These are phyloP conservation scores for Nothophytophthora sp. DNA, from an alignment of 352 stramenopile genomes.

Conservation along the genomic window DNA sequence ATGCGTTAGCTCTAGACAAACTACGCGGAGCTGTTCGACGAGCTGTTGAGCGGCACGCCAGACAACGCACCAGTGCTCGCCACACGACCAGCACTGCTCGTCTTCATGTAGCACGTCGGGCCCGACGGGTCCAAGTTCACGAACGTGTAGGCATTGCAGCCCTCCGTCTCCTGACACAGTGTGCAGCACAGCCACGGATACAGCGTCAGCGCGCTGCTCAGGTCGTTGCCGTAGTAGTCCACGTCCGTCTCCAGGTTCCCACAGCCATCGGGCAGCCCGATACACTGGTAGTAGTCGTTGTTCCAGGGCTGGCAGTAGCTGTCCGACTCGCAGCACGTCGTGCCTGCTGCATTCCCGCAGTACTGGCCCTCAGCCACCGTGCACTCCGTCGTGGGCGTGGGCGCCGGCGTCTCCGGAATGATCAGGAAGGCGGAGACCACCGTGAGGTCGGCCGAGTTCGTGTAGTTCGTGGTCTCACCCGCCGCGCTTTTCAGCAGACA, in stretches of 20 bases:
- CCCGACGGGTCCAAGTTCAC: constrained; percentile 36
- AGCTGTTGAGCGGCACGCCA: constrained; percentile 20
- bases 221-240: constrained; percentile 49
- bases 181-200: constrained; percentile 38
- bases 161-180: constrained; percentile 24
- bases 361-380: constrained; percentile 27
- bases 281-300: constrained; percentile 57
- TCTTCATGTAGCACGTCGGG: constrained; percentile 55
- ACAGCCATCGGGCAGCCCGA: constrained; percentile 32
- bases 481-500: constrained; percentile 23
- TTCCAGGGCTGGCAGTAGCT: constrained; percentile 58
- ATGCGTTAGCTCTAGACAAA: no score
- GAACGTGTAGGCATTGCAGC: constrained; percentile 49
- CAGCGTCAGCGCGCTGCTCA: constrained; percentile 29
- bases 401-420: constrained; percentile 8
- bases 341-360: constrained; percentile 43
- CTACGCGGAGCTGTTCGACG: no score
- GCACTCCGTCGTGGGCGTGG: constrained; percentile 18
- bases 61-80: constrained; percentile 31
- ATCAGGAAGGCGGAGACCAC: constrained; percentile 22
- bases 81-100: constrained; percentile 14
- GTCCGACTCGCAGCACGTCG: constrained; percentile 30
- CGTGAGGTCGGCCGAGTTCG: constrained; percentile 15
- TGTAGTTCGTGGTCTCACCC: constrained; percentile 20
- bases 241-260: constrained; percentile 41